A percentile compares a stretch with the other conserved stretches of the same genome.
Evolutionary conservation across 306 rosid species (phyloP).

Genomic region (Mimosa pudica): DNA sequence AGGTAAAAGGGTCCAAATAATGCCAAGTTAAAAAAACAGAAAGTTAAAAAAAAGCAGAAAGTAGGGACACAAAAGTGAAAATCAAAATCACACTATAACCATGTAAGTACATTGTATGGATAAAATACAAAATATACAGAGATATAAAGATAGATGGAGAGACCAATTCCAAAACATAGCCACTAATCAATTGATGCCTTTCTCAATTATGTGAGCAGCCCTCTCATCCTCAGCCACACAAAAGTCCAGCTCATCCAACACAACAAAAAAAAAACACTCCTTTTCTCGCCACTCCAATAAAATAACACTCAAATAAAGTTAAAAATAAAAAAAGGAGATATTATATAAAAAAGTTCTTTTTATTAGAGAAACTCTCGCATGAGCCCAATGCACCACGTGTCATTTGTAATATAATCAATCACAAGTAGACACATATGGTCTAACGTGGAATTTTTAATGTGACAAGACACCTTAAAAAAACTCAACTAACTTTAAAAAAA

Average conservation of each 20-base stretch:
- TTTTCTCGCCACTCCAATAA: not conserved
- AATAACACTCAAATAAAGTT: not conserved
- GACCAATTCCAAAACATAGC: not conserved
- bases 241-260: not conserved
- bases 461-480: no score
- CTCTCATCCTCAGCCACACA: conserved; percentile 16
- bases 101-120: not conserved
- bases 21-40: no score
- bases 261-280: not conserved
- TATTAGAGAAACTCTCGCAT: not conserved
- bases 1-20: no score
- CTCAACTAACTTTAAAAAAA: no score
- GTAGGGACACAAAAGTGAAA: not conserved
- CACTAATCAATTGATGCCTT: conserved; percentile 8
- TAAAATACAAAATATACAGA: not conserved
- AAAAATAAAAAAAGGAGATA: not conserved
- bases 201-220: not conserved
- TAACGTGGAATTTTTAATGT: no score
- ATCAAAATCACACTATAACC: not conserved
- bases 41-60: not conserved
- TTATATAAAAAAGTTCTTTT: not conserved
- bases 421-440: no score
- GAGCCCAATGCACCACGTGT: no score
- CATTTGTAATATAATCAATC: no score
- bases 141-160: not conserved